These are phyloP conservation scores for Colletotrichum destructivum DNA, from an alignment of 2,329 filamentous ascomycete species.

Conservation along the genomic window DNA sequence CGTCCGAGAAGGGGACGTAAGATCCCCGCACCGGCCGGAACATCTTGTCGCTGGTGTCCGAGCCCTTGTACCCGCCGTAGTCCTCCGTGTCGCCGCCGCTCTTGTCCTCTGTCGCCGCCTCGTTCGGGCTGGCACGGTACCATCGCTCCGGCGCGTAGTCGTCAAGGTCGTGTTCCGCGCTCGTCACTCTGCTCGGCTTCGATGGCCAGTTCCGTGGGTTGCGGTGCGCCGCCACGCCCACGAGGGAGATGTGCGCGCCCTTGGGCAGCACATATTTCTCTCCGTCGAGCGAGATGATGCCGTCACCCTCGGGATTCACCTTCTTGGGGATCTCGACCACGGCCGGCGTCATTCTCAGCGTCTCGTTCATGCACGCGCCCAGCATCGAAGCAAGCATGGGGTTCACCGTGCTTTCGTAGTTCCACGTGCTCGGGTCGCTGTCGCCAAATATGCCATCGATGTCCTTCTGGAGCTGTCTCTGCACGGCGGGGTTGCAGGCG, in stretches of 20 bases:
- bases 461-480: constrained; percentile 78
- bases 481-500: constrained; percentile 74
- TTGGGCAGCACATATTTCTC: constrained; percentile 71
- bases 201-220: constrained; percentile 83
- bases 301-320: constrained; percentile 62
- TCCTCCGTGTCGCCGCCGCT: constrained; percentile 57
- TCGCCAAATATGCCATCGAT: constrained; percentile 76
- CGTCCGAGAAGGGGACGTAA: constrained; percentile 73
- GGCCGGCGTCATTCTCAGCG: constrained; percentile 80
- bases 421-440: constrained; percentile 74
- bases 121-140: constrained; percentile 62
- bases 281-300: constrained; percentile 73
- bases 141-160: constrained; percentile 82
- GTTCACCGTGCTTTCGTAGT: constrained; percentile 78
- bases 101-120: constrained; percentile 46
- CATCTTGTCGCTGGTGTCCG: constrained; percentile 73
- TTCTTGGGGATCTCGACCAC: constrained; percentile 82
- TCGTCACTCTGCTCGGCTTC: constrained; percentile 60
- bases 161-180: constrained; percentile 69
- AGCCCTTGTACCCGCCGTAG: constrained; percentile 71
- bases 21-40: constrained; percentile 72
- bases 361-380: constrained; percentile 84
- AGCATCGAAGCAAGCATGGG: constrained; percentile 78
- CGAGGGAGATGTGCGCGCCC: constrained; percentile 69
- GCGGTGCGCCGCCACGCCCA: constrained; percentile 70